Base-by-base conservation (phyloP, 176 grass and related monocot species). In the Eragrostis curvula region DNA sequence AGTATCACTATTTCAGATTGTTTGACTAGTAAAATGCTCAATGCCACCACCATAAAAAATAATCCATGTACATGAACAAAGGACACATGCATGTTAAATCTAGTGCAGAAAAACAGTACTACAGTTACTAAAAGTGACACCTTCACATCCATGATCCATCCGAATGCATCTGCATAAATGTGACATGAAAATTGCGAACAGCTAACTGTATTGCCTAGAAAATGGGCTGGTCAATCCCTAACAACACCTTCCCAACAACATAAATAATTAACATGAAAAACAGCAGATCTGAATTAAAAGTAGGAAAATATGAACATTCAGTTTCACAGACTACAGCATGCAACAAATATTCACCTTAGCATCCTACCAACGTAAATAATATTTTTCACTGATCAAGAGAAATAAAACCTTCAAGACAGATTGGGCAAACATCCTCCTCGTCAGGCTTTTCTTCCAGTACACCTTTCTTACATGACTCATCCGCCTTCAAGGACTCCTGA, bases 341-440 rank as follows among this genome's bases (percentile, higher is more conserved):
- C 43, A 70, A 81, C 44, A 52, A 65, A 70, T 87, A 82, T 52
- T 62, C 46, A 87, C 13, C 13, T 45, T 83, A 28, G 36, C 67
- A 71, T 66, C 55, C 5, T 83, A 18, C 13, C 51, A 79, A 20
- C 48, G 39, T 53, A 82, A 36, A 18, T 30, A 87, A 46, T 58
- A 47, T 39, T 7, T 88, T 24, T 50, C 18, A 7, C 29, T 71
- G 46, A 40, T 64, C 15, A 77, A 90, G 42, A 61, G 70, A 81
- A 80, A 85, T 9, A 61, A 41, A 76, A 96, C 96, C 96, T 98
- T 96, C 96, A 66, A 98, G 96, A 86, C 96, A 98, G 81, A 93
- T 98, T 32, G 96, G 93, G 30, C 93, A 98, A 88, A 91, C 93
- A 86, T 98, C 96, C 82, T 98, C 96, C 59, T 93, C 96, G 21